Evolutionary conservation across 768 basidiomycete species (phyloP).

Genomic region (Pleurotus citrinopileatus): DNA sequence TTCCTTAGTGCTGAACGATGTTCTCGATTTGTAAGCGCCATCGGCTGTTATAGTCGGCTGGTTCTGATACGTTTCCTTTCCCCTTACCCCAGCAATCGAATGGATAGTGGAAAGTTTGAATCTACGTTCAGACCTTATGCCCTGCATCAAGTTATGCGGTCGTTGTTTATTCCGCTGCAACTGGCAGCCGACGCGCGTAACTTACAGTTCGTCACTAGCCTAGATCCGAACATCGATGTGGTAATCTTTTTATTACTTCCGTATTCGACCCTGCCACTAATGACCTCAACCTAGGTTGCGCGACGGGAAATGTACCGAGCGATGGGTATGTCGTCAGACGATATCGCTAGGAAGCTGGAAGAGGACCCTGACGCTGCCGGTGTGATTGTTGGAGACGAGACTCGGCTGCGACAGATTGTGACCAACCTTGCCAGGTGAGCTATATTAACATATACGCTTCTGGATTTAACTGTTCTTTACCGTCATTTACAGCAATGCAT

Average conservation of each 20-base stretch:
- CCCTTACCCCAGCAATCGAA: conserved; percentile 44
- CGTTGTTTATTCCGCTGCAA: conserved; percentile 52
- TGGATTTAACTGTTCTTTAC: neutral
- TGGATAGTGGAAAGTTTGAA: conserved; percentile 71
- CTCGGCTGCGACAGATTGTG: conserved; percentile 61
- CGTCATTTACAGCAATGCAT: conserved; percentile 39
- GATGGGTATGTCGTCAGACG: conserved; percentile 34
- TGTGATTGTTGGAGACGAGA: conserved; percentile 68
- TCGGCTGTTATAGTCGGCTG: neutral
- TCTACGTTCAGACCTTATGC: conserved; percentile 52
- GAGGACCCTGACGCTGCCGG: conserved; percentile 35
- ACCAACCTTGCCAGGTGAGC: conserved; percentile 63
- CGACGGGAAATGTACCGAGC: conserved; percentile 42
- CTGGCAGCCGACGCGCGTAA: conserved; percentile 55
- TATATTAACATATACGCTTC: neutral
- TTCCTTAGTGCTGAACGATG: conserved; percentile 54
- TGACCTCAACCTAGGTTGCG: conserved; percentile 33
- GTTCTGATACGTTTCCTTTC: neutral
- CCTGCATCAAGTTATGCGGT: conserved; percentile 60
- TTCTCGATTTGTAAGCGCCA: conserved; percentile 50
- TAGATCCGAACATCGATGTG: conserved; percentile 53
- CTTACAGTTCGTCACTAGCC: conserved; percentile 54
- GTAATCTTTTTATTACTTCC: conserved; percentile 20
- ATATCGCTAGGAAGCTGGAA: conserved; percentile 24
- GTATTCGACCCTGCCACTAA: neutral